phyloP scores from a whole-genome alignment of 2,329 filamentous ascomycete genomes.

The Colletotrichum godetiae region DNA sequence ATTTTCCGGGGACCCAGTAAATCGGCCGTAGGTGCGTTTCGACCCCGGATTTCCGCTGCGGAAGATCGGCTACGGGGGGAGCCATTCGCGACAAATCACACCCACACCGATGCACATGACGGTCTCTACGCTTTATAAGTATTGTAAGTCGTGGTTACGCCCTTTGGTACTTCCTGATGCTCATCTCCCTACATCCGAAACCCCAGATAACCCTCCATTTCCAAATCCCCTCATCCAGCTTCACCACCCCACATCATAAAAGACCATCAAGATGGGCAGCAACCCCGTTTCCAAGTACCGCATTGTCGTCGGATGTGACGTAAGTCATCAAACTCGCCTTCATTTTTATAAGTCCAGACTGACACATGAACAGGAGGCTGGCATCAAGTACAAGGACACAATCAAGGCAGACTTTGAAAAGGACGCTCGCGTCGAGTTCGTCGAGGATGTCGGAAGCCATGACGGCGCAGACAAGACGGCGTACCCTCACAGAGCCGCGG shows the following conservation, averaged over 20 bases:
- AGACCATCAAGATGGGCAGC: slow-evolving; percentile 22
- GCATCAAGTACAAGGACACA: slow-evolving; percentile 81
- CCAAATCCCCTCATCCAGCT: neutral
- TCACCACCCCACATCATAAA: neutral
- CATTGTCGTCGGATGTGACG: slow-evolving; percentile 66
- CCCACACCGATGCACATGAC: neutral
- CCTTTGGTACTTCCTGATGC: neutral
- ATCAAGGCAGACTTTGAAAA: slow-evolving; percentile 79
- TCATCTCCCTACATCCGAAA: neutral
- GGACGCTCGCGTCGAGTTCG: slow-evolving; percentile 72
- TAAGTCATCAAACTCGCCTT: slow-evolving; percentile 45
- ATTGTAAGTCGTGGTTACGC: neutral
- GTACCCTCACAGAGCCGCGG: slow-evolving; percentile 83
- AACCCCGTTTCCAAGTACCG: slow-evolving; percentile 55
- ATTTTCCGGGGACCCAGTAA: slow-evolving; percentile 10
- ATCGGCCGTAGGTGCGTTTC: neutral
- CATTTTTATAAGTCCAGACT: neutral
- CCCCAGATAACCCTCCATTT: neutral
- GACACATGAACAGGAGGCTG: slow-evolving; percentile 67
- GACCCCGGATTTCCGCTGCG: slow-evolving; percentile 32
- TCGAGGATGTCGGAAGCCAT: slow-evolving; percentile 81
- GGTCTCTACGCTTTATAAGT: neutral
- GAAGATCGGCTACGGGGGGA: slow-evolving; percentile 21
- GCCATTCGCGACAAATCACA: neutral
- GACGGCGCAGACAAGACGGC: slow-evolving; percentile 78